Base-by-base conservation (phyloP, 2,329 filamentous ascomycete genomes). In the Ophiostoma sp. region DNA sequence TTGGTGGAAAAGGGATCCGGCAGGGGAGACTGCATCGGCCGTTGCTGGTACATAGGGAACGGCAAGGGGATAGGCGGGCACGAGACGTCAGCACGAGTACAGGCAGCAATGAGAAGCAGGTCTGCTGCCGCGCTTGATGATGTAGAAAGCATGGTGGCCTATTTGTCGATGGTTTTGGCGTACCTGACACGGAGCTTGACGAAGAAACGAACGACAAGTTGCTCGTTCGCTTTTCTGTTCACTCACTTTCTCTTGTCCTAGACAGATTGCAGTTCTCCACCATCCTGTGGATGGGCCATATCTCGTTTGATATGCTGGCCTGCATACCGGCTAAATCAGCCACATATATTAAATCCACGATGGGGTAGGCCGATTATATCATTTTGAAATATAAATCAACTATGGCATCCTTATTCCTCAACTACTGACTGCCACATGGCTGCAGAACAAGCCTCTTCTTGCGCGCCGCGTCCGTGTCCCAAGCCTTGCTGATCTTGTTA, bases 401-500 rank as follows among this genome's bases (percentile, higher is more conserved):
- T n/a, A n/a, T n/a, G n/a, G n/a, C n/a, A n/a, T n/a, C n/a, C n/a
- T n/a, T 60, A 60, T 16, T 14, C 11, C 6, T 52, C 9, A 14
- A 12, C 55, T n/a, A 62, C 58, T 62, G 36, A 14, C 44, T 38
- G 12, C 60, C 55, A 64, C 55, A 63, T 3, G 69, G 68, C n/a
- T 68, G 38, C 18, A 72, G 14, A 3, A 72, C 68, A 16, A 72
- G 47, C 49, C 70, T 64, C 68, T 71, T 72, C 65, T 68, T 69
- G 16, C 52, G 67, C 7, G 69, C 70, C 47, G 69, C 70, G 16
- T 66, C 64, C 52, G 70, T 69, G 40, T 70, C 52, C 70, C 69
- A 72, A 1, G 68, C 69, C 1, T 36, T 7, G 0, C 47, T 66
- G 6, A 72, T 64, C 16, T 67, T 66, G n/a, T 63, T 52, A 64